These are phyloP conservation scores for Verticillium tricorpus DNA, from an alignment of 2,329 filamentous ascomycete species.

Conservation along the genomic window DNA sequence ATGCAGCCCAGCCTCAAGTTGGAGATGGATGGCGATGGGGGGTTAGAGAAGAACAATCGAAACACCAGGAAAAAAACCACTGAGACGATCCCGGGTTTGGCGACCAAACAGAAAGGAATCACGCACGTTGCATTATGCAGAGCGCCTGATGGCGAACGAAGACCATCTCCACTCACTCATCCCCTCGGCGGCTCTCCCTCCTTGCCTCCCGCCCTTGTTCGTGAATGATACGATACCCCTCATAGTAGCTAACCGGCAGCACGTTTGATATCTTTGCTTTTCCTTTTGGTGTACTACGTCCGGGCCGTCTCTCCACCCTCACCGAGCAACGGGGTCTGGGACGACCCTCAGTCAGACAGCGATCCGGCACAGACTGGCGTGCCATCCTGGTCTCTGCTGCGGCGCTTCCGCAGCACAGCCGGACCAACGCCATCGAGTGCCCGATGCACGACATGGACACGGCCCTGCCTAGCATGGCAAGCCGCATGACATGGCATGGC, in stretches of 20 bases:
- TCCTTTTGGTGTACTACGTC: not conserved
- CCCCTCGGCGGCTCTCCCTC: not conserved
- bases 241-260: not conserved
- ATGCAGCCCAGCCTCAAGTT: not conserved
- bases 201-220: not conserved
- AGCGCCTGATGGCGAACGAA: not conserved
- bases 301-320: not conserved
- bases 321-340: not conserved
- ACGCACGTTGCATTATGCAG: not conserved
- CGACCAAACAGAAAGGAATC: not conserved
- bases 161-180: not conserved
- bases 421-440: not conserved
- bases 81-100: not conserved
- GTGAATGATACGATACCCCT: not conserved
- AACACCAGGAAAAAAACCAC: not conserved
- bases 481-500: not conserved
- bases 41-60: not conserved
- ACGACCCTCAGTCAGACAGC: not conserved
- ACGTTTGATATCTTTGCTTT: not conserved
- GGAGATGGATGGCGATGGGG: not conserved
- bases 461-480: not conserved
- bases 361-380: not conserved
- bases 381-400: not conserved
- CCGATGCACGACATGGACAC: not conserved
- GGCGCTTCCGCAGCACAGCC: not conserved